These are phyloP conservation scores for Clarireedia homoeocarpa DNA, from an alignment of 2,329 filamentous ascomycete genomes.

Conservation along the genomic window DNA sequence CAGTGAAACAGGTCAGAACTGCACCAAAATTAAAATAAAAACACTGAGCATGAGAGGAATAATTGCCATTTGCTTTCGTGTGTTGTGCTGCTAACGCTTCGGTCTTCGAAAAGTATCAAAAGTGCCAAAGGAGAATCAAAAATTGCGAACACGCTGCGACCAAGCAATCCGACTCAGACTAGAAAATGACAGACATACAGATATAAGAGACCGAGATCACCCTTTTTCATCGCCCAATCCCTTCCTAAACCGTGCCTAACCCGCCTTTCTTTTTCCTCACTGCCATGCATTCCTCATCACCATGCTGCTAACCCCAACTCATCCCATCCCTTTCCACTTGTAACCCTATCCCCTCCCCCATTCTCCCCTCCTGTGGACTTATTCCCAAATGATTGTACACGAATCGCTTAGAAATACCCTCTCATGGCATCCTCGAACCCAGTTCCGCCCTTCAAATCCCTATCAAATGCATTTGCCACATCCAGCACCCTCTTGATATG, in stretches of 20 bases:
- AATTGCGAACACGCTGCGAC: not conserved
- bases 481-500: constrained; percentile 80
- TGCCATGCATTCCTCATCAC: not conserved
- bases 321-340: not conserved
- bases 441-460: constrained; percentile 71
- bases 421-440: constrained; percentile 81
- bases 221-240: too few species aligned
- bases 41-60: too few species aligned
- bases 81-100: too few species aligned
- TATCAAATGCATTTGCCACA: constrained; percentile 74
- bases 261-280: too few species aligned
- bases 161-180: too few species aligned
- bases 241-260: too few species aligned
- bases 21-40: too few species aligned
- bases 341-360: not conserved
- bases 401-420: constrained; percentile 50
- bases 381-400: not conserved
- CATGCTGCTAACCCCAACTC: not conserved
- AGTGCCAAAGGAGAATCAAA: not conserved
- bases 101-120: not conserved
- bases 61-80: too few species aligned
- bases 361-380: not conserved
- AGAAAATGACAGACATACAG: too few species aligned
- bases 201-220: not conserved
- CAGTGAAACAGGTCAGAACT: not conserved